These are phyloP conservation scores for Tilletia horrida DNA, from an alignment of 1,284 basidiomycete species.

Conservation along the genomic window DNA sequence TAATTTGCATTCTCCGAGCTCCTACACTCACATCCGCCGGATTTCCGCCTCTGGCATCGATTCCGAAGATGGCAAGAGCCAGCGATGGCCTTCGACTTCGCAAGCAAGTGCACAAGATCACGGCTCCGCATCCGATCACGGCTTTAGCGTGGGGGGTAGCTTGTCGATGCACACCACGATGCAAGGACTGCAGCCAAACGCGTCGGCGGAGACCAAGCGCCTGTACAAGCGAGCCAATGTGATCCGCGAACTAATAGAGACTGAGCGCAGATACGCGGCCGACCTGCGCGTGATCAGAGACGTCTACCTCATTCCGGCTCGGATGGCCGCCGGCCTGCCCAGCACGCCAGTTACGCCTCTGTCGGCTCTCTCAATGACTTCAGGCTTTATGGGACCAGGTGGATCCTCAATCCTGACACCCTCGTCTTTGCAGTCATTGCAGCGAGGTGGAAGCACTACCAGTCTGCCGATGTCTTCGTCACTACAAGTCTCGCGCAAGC, in stretches of 20 bases:
- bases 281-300: conserved; percentile 81
- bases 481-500: neutral
- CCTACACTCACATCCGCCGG: neutral
- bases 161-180: conserved; percentile 13
- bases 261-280: conserved; percentile 80
- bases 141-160: conserved; percentile 8
- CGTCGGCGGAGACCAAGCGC: conserved; percentile 35
- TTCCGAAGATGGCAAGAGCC: neutral
- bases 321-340: conserved; percentile 42
- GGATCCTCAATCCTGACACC: neutral
- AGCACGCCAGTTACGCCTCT: conserved; percentile 26
- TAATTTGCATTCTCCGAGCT: neutral
- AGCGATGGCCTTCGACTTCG: conserved; percentile 9
- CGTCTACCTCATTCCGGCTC: conserved; percentile 62
- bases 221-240: conserved; percentile 75
- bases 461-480: neutral
- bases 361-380: conserved; percentile 27
- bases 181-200: neutral
- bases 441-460: neutral
- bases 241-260: conserved; percentile 66
- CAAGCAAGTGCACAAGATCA: conserved; percentile 1
- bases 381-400: conserved; percentile 17
- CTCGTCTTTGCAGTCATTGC: neutral
- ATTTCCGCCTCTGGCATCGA: neutral
- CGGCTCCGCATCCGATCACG: conserved; percentile 14